These are phyloP conservation scores for Salix viminalis DNA, from an alignment of 345 rosid genomes.

Conservation along the genomic window DNA sequence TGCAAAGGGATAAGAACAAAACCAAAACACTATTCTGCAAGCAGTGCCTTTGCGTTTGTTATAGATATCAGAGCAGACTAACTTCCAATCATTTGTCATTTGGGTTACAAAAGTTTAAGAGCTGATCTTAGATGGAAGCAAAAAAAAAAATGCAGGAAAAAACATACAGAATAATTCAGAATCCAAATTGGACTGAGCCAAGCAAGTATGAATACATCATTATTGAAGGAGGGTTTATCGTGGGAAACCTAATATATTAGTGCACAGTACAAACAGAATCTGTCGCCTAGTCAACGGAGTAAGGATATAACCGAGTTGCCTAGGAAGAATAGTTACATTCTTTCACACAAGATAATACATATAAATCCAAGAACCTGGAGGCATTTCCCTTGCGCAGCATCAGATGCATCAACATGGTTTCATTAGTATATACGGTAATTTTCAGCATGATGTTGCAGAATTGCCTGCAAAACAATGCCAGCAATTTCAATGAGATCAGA, in stretches of 20 bases:
- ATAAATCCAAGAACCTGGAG: constrained; percentile 1
- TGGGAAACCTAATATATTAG: neutral
- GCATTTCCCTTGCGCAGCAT: constrained; percentile 4
- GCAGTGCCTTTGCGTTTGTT: neutral
- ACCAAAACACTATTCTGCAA: neutral
- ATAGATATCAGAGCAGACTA: neutral
- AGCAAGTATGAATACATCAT: neutral
- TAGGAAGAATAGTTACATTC: constrained; percentile 10
- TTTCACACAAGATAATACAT: neutral
- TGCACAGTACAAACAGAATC: constrained; percentile 4
- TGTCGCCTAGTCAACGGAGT: constrained; percentile 10
- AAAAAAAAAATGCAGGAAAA: neutral
- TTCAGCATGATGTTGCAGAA: constrained; percentile 30
- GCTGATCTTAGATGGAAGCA: neutral
- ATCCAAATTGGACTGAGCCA: neutral
- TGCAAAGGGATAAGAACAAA: no score
- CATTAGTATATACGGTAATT: constrained; percentile 29
- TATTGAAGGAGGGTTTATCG: neutral
- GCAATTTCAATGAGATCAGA: neutral
- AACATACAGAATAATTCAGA: neutral
- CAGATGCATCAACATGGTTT: constrained; percentile 6
- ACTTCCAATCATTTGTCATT: neutral
- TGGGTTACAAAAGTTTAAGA: neutral
- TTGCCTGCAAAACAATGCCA: constrained; percentile 26
- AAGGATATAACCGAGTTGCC: constrained; percentile 10